Conservation (phyloP, 1,139 yeast genomes). For the Spathaspora sp. region DNA sequence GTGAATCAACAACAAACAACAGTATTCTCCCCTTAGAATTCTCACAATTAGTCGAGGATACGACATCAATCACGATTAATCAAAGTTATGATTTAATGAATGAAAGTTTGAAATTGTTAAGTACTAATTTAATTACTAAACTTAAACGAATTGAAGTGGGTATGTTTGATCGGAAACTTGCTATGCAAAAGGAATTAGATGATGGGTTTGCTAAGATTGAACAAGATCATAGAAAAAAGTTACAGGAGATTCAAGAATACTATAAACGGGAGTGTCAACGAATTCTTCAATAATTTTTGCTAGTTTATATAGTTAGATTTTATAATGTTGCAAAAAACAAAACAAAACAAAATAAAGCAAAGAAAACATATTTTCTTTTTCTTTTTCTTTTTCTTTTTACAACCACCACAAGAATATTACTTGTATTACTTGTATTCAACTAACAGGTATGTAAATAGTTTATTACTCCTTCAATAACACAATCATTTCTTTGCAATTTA, state of each 20-base stretch:
- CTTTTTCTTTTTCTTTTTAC: too few species aligned
- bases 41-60: not conserved
- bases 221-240: constrained; percentile 8
- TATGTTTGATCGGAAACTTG: constrained; percentile 12
- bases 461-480: too few species aligned
- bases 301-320: too few species aligned
- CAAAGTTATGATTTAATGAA: constrained; percentile 6
- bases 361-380: too few species aligned
- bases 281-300: constrained; percentile 2
- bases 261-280: constrained; percentile 12
- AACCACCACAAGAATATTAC: too few species aligned
- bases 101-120: constrained; percentile 13
- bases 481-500: too few species aligned
- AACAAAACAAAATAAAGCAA: too few species aligned
- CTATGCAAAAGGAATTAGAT: constrained; percentile 16
- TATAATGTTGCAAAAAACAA: too few species aligned
- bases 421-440: too few species aligned
- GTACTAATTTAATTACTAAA: constrained; percentile 14
- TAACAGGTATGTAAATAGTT: too few species aligned
- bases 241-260: constrained; percentile 10
- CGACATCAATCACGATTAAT: constrained; percentile 6
- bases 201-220: constrained; percentile 13
- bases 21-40: not conserved
- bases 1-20: constrained; percentile 1
- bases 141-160: constrained; percentile 16